Percentiles rank a stretch among this genome's conserved stretches.
These are phyloP conservation scores for Penicillium canescens DNA, from an alignment of 495 filamentous ascomycete species.

Conservation along the genomic window DNA sequence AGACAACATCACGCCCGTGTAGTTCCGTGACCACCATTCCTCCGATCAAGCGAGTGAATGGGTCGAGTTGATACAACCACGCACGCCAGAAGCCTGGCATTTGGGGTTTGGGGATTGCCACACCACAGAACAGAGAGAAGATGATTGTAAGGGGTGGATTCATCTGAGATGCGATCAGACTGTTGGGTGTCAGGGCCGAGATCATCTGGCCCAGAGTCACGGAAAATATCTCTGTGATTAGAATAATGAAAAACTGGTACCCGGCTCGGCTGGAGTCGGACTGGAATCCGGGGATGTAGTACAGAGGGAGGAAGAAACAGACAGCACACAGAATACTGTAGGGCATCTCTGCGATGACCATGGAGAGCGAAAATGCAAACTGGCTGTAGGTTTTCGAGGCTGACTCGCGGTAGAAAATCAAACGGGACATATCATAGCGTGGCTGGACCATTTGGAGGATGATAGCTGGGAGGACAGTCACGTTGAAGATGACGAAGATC, in stretches of 20 bases:
- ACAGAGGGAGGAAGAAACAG: slow-evolving; percentile 71
- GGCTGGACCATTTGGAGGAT: slow-evolving; percentile 78
- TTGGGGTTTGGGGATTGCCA: slow-evolving; percentile 71
- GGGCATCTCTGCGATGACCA: slow-evolving; percentile 74
- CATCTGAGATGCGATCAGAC: slow-evolving; percentile 69
- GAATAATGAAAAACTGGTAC: slow-evolving; percentile 80
- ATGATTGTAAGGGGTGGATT: slow-evolving; percentile 80
- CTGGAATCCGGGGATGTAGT: slow-evolving; percentile 70
- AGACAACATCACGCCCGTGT: slow-evolving; percentile 62
- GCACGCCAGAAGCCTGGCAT: slow-evolving; percentile 77
- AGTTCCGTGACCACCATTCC: slow-evolving; percentile 78
- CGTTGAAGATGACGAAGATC: slow-evolving; percentile 83
- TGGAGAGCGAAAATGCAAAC: slow-evolving; percentile 68
- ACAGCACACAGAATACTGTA: slow-evolving; percentile 75
- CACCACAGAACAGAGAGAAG: slow-evolving; percentile 82
- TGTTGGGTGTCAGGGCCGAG: slow-evolving; percentile 65
- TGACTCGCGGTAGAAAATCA: slow-evolving; percentile 77
- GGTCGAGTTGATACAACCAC: slow-evolving; percentile 82
- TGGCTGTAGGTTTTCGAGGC: slow-evolving; percentile 76
- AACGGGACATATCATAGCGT: slow-evolving; percentile 70
- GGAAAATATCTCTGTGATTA: slow-evolving; percentile 76
- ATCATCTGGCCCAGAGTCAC: slow-evolving; percentile 71
- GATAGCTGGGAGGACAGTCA: slow-evolving; percentile 72
- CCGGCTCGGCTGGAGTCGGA: slow-evolving; percentile 59
- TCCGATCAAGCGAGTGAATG: slow-evolving; percentile 79